A percentile compares a stretch with the other conserved stretches of the same genome.
Evolutionary conservation across 1,284 basidiomycete species (phyloP).

Genomic region (Ustilago curta): DNA sequence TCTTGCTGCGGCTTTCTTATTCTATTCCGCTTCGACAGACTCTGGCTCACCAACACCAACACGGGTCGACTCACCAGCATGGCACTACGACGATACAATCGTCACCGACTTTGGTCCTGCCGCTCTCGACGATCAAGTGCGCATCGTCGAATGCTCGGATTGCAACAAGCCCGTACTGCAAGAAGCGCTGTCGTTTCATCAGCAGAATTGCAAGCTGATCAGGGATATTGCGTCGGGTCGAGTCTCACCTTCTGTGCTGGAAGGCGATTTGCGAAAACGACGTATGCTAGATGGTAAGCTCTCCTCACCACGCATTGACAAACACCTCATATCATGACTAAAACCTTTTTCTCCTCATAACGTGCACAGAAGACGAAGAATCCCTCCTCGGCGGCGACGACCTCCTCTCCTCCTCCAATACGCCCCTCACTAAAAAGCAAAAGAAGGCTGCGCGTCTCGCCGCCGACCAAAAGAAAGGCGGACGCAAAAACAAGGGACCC

Average conservation of each 20-base stretch:
- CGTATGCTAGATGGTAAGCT: slow-evolving; percentile 50
- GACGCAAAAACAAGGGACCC: slow-evolving; percentile 56
- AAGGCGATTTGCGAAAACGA: slow-evolving; percentile 47
- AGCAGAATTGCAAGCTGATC: slow-evolving; percentile 58
- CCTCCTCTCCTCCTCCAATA: neutral
- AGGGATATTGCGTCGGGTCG: slow-evolving; percentile 57
- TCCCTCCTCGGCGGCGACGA: slow-evolving; percentile 33
- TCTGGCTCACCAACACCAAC: slow-evolving; percentile 30
- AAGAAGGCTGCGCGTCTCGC: slow-evolving; percentile 32
- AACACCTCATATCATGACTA: neutral
- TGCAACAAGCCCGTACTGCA: slow-evolving; percentile 59
- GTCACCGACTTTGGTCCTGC: slow-evolving; percentile 66
- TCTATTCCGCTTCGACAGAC: slow-evolving; percentile 17
- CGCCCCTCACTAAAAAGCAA: slow-evolving; percentile 34
- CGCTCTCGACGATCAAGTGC: slow-evolving; percentile 61
- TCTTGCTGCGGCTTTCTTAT: neutral
- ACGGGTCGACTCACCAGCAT: slow-evolving; percentile 37
- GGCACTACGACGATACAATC: slow-evolving; percentile 63
- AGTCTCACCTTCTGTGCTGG: slow-evolving; percentile 55
- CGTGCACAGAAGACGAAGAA: slow-evolving; percentile 43
- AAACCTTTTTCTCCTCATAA: neutral
- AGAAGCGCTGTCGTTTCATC: slow-evolving; percentile 57
- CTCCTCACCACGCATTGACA: neutral
- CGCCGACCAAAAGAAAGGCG: slow-evolving; percentile 51
- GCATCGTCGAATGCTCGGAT: slow-evolving; percentile 57